phyloP scores from a whole-genome alignment of 768 basidiomycete species.

The Cubamyces lactineus region DNA sequence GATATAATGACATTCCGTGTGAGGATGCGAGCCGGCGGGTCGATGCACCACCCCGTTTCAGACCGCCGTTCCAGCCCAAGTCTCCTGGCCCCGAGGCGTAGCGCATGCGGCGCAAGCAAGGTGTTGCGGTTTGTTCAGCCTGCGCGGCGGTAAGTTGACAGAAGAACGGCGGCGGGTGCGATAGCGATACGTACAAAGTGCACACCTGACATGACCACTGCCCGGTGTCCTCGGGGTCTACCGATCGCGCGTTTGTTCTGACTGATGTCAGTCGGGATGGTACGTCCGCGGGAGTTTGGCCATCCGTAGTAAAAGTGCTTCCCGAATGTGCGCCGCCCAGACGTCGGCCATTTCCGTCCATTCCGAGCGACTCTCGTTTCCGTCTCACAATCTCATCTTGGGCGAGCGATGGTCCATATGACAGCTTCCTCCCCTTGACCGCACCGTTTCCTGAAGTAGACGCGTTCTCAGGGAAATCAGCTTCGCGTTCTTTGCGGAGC shows the following conservation, averaged over 20 bases:
- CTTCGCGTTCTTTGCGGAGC: too few relatives aligned
- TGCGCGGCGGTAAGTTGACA: slow-evolving; percentile 31
- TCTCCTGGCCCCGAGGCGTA: slow-evolving; percentile 50
- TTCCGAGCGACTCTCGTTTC: slow-evolving; percentile 48
- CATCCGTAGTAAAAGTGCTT: too few relatives aligned
- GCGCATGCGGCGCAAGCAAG: slow-evolving; percentile 66
- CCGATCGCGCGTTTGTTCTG: too few relatives aligned
- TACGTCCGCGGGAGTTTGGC: background rate
- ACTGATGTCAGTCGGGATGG: background rate
- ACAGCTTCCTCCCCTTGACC: slow-evolving; percentile 10
- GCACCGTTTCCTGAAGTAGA: too few relatives aligned
- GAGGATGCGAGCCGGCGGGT: too few relatives aligned
- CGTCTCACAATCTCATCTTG: slow-evolving; percentile 46
- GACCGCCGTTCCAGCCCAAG: slow-evolving; percentile 23
- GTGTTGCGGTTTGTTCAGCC: slow-evolving; percentile 54
- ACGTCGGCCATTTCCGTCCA: slow-evolving; percentile 34
- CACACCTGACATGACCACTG: slow-evolving; percentile 62
- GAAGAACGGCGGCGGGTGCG: background rate
- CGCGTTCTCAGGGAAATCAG: too few relatives aligned
- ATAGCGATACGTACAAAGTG: slow-evolving; percentile 55
- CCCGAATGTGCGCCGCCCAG: slow-evolving; percentile 17
- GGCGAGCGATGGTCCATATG: slow-evolving; percentile 30
- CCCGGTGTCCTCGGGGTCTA: background rate
- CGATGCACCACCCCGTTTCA: background rate
- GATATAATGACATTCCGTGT: background rate